Conservation (phyloP, 2,329 filamentous ascomycete species). For the Coleophoma eucalyptorum region DNA sequence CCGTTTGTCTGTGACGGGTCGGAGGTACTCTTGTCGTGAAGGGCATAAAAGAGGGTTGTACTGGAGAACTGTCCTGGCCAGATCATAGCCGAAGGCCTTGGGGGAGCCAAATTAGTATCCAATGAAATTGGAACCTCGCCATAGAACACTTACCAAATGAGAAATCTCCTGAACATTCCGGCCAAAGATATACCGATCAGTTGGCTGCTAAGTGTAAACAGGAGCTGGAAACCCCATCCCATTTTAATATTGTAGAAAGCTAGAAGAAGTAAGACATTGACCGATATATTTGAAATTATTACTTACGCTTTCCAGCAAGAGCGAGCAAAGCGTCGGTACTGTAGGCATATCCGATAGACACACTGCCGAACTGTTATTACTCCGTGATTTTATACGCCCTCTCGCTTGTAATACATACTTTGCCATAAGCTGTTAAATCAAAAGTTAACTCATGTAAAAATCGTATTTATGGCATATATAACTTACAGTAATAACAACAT, state of each 20-base stretch:
- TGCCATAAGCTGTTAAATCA: constrained; percentile 12
- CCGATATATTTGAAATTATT: too few relatives aligned
- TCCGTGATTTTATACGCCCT: background rate
- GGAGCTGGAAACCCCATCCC: constrained; percentile 53
- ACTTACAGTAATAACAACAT: constrained; percentile 44
- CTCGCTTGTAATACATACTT: constrained; percentile 7
- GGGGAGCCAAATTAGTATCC: background rate
- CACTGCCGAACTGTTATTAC: constrained; percentile 26
- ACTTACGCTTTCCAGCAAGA: constrained; percentile 38
- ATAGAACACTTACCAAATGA: constrained; percentile 1
- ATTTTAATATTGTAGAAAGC: constrained; percentile 64
- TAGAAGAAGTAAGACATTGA: constrained; percentile 16
- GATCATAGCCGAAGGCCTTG: constrained; percentile 16
- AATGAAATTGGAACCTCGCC: too few relatives aligned
- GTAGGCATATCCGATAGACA: constrained; percentile 41
- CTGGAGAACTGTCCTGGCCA: constrained; percentile 8
- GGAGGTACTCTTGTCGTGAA: constrained; percentile 59
- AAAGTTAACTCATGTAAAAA: constrained; percentile 26
- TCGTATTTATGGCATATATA: background rate
- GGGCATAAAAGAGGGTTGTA: constrained; percentile 14
- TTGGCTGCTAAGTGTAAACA: constrained; percentile 56
- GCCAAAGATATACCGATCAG: constrained; percentile 25
- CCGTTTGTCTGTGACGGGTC: constrained; percentile 50
- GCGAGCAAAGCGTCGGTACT: constrained; percentile 71
- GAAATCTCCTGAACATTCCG: constrained; percentile 5